Evolutionary conservation across 148 eudicot species (phyloP), one percentile per base, ranked within the genome.

Genomic region (Spergularia bocconei): DNA sequence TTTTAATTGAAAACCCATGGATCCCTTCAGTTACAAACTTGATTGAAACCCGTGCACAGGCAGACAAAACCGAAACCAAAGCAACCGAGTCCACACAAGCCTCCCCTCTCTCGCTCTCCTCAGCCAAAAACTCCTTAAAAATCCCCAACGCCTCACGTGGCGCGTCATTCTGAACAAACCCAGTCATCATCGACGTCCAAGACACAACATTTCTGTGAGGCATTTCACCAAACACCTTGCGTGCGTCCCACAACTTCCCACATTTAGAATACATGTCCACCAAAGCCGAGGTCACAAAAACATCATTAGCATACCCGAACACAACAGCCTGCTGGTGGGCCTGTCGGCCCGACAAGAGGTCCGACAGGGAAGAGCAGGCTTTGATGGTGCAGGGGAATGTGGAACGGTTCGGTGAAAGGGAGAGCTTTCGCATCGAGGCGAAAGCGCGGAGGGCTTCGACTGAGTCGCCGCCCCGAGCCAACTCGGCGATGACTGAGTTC

Each of bases 401-500:
- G 0, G 90, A 83, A 4, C 89, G 91, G 70, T 88, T 87, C 0
- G 96, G 96, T 0, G 71, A 63, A 52, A 89, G 87, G 13, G 84
- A 73, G 23, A 79, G 82, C 62, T 78, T 86, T 57, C 92, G 86
- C 89, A 89, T 79, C 10, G 86, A 81, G 1, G 82, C 74, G 77
- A 88, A 91, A 53, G 92, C 96, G 23, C 82, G 81, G 44, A 91
- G 87, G 48, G 96, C 86, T 77, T 91, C 96, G 2, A 80, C 58
- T 0, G 92, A 87, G 81, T 91, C 89, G 9, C 89, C 91, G 1
- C 74, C 78, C 1, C 92, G 87, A 67, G 96, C 89, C 58, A 88
- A 73, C 77, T 88, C 92, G 71, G 96, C 89, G 47, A 91, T 91
- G 80, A 91, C 76, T 6, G 92, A 84, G 80, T 91, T 89, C 91